phyloP scores from a whole-genome alignment of 352 stramenopile species.

The Globisporangium abappressorium region DNA sequence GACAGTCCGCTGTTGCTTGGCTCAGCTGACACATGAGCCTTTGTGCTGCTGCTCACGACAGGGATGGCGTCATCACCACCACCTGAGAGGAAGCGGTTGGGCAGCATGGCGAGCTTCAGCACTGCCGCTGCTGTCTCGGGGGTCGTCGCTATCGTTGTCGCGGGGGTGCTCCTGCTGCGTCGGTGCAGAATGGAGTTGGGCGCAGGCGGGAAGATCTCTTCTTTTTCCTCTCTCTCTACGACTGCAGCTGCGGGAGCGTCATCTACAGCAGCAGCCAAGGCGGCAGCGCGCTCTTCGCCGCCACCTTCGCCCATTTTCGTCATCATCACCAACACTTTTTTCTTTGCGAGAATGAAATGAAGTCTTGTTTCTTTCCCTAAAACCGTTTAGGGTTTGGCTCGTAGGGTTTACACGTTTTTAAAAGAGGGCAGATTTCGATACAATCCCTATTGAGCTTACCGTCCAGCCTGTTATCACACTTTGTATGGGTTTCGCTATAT shows the following conservation, averaged over 20 bases:
- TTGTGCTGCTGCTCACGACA: neutral
- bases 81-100: constrained; percentile 7
- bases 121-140: neutral
- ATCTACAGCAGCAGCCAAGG: neutral
- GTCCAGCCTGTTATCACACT: no score
- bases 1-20: neutral
- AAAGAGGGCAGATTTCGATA: neutral
- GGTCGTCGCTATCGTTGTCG: neutral
- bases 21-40: neutral
- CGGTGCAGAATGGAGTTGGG: constrained; percentile 7
- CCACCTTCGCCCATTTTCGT: neutral
- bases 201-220: neutral
- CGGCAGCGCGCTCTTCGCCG: neutral
- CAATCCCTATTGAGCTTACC: no score
- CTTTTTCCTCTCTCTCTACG: neutral
- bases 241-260: no score
- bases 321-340: neutral
- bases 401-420: neutral
- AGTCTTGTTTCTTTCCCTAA: no score
- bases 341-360: neutral
- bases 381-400: no score
- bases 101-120: constrained; percentile 9
- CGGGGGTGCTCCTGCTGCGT: constrained; percentile 13
- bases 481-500: no score
- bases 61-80: neutral